phyloP scores from a whole-genome alignment of 1,139 yeast genomes.

The Diutina rugosa region DNA sequence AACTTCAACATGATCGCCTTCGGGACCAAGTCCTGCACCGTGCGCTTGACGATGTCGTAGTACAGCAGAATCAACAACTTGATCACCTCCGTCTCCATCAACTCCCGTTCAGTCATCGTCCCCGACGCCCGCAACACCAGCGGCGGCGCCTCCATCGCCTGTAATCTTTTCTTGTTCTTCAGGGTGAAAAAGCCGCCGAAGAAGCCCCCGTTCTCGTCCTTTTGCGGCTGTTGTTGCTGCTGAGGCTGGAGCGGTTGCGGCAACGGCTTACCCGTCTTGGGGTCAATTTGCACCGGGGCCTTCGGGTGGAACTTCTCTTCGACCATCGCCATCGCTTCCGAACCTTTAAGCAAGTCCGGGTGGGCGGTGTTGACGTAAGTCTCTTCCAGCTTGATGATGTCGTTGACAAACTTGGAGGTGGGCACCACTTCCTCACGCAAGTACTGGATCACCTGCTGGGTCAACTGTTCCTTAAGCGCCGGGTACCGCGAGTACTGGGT shows the following conservation, averaged over 20 bases:
- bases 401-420: slow-evolving; percentile 73
- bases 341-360: slow-evolving; percentile 89
- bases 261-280: slow-evolving; percentile 80
- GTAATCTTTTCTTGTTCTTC: slow-evolving; percentile 87
- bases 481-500: slow-evolving; percentile 86
- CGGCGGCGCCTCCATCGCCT: slow-evolving; percentile 96
- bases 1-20: slow-evolving; percentile 91
- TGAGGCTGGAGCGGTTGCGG: slow-evolving; percentile 23
- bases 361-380: slow-evolving; percentile 96
- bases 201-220: slow-evolving; percentile 53
- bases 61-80: slow-evolving; percentile 83
- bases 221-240: slow-evolving; percentile 13
- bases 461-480: slow-evolving; percentile 72
- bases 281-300: slow-evolving; percentile 74
- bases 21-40: slow-evolving; percentile 87
- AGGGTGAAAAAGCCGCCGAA: slow-evolving; percentile 92
- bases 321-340: slow-evolving; percentile 91
- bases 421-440: slow-evolving; percentile 74
- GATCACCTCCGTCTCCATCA: slow-evolving; percentile 94
- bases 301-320: slow-evolving; percentile 82
- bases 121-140: slow-evolving; percentile 91
- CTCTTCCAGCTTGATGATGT: slow-evolving; percentile 75
- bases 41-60: slow-evolving; percentile 84
- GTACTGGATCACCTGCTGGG: slow-evolving; percentile 67
- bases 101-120: slow-evolving; percentile 87